Evolutionary conservation across 257 asterid genomes (phyloP).

Genomic region (Striga asiatica): DNA sequence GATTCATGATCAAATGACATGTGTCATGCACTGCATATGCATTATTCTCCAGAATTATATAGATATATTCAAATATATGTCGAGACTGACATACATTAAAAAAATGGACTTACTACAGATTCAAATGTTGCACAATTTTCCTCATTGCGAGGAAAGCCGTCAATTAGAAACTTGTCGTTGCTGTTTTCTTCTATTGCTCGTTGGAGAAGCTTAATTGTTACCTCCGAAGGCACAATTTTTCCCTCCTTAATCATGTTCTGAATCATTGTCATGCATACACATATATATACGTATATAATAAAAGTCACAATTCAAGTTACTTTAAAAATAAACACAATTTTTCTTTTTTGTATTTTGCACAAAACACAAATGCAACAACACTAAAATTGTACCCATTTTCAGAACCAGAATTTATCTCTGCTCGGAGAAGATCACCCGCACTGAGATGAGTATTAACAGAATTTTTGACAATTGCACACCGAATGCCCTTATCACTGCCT

Average conservation of each 20-base stretch:
- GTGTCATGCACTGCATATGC: no score
- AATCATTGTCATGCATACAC: slow-evolving; percentile 47
- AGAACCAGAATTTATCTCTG: slow-evolving; percentile 67
- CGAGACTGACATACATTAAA: not conserved
- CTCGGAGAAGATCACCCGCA: slow-evolving; percentile 97
- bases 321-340: no score
- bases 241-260: slow-evolving; percentile 85
- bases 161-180: slow-evolving; percentile 83
- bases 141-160: slow-evolving; percentile 94
- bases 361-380: not conserved
- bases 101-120: slow-evolving; percentile 44
- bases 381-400: slow-evolving; percentile 35
- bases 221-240: slow-evolving; percentile 84
- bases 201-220: slow-evolving; percentile 70
- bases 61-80: no score
- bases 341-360: no score
- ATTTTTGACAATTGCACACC: slow-evolving; percentile 71
- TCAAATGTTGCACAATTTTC: slow-evolving; percentile 90
- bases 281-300: not conserved
- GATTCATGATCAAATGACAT: not conserved
- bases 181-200: slow-evolving; percentile 61
- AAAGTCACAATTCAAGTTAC: slow-evolving; percentile 10
- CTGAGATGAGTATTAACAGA: slow-evolving; percentile 89
- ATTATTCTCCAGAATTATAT: no score
- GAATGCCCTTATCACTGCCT: slow-evolving; percentile 98